Evolutionary conservation across 306 rosid genomes (phyloP).

Genomic region (Inga leiocalycina): DNA sequence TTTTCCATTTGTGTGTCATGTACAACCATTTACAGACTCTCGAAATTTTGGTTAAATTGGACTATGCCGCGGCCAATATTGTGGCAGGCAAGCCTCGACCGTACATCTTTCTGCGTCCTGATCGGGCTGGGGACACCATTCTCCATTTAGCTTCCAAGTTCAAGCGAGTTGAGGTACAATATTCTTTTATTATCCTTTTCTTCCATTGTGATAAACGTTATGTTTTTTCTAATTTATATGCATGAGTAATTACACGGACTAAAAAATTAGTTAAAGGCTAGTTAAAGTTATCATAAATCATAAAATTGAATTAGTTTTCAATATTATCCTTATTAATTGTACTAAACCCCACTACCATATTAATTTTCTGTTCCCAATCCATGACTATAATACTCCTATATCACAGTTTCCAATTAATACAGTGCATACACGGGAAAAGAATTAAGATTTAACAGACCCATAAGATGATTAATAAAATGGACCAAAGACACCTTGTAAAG

Average conservation of each 20-base stretch:
- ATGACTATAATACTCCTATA: no score
- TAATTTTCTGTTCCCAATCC: no score
- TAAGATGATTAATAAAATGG: no score
- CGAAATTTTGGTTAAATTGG: background rate
- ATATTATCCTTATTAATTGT: no score
- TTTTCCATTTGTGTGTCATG: background rate
- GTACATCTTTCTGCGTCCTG: background rate
- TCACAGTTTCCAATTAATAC: no score
- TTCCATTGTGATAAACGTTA: background rate
- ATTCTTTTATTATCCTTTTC: background rate
- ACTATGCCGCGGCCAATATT: background rate
- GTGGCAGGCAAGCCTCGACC: background rate
- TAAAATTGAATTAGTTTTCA: background rate
- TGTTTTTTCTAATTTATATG: no score
- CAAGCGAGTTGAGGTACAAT: background rate
- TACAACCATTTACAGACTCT: background rate
- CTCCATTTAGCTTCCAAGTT: background rate
- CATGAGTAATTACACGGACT: background rate
- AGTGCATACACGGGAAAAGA: no score
- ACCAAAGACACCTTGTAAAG: no score
- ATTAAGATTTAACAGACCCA: no score
- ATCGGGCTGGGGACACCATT: background rate
- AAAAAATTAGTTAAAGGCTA: background rate
- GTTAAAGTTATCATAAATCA: background rate
- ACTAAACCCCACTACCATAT: no score